phyloP scores from a whole-genome alignment of 495 filamentous ascomycete genomes.

The Trichoderma asperelloides region DNA sequence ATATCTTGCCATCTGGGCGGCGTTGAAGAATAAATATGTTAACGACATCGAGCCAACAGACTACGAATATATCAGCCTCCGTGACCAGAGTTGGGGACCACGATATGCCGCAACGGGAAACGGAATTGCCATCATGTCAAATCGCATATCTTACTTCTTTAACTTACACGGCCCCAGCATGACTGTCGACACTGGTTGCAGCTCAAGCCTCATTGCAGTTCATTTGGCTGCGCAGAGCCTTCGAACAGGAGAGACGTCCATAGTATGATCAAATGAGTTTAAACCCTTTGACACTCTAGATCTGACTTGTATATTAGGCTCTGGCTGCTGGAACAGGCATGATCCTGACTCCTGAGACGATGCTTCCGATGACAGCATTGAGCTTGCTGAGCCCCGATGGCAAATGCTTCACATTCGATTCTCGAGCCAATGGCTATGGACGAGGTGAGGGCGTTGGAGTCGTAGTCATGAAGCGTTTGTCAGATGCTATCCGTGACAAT shows the following conservation, averaged over 20 bases:
- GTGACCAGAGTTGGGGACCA: slow-evolving; percentile 17
- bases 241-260: slow-evolving; percentile 35
- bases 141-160: slow-evolving; percentile 42
- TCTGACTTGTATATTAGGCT: slow-evolving; percentile 13
- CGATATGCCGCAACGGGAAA: slow-evolving; percentile 24
- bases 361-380: slow-evolving; percentile 19
- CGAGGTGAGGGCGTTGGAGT: slow-evolving; percentile 48
- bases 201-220: slow-evolving; percentile 33
- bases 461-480: slow-evolving; percentile 44
- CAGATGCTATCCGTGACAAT: slow-evolving; percentile 35
- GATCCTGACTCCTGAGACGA: slow-evolving; percentile 22
- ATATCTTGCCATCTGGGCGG: neutral
- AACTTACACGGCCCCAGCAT: slow-evolving; percentile 40
- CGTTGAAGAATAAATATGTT: neutral
- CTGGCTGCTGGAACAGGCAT: slow-evolving; percentile 24
- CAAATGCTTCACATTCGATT: slow-evolving; percentile 26
- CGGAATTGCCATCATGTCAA: slow-evolving; percentile 35
- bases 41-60: slow-evolving; percentile 17
- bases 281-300: neutral
- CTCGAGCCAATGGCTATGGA: slow-evolving; percentile 38
- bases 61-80: slow-evolving; percentile 26
- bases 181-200: slow-evolving; percentile 47
- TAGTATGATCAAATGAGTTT: slow-evolving; percentile 14
- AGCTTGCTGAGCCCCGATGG: slow-evolving; percentile 21
- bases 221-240: slow-evolving; percentile 66